Conservation (phyloP, 768 basidiomycete genomes). For the Mycena epipterygia region DNA sequence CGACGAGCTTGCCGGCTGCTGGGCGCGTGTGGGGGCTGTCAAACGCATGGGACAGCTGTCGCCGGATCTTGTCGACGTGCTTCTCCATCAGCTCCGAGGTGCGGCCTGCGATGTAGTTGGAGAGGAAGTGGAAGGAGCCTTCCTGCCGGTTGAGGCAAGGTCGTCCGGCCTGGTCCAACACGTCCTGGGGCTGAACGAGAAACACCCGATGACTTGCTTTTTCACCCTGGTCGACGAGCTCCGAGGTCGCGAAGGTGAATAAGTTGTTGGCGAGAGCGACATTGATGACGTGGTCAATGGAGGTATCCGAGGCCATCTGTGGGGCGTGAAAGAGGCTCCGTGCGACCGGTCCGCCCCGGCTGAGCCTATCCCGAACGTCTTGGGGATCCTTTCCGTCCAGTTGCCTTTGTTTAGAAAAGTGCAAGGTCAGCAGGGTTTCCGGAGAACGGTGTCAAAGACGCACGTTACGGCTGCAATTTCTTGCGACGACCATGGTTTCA, state of each 20-base stretch:
- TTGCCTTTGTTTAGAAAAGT: constrained; percentile 18
- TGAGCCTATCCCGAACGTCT: constrained; percentile 1
- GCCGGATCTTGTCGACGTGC: constrained; percentile 6
- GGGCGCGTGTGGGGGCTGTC: constrained; percentile 1
- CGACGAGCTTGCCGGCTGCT: constrained; percentile 21
- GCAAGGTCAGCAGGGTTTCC: background rate
- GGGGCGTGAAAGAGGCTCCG: constrained; percentile 25
- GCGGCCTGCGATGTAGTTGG: background rate
- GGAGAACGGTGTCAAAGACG: constrained; percentile 7
- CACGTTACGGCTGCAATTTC: constrained; percentile 23
- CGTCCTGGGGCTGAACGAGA: constrained; percentile 8
- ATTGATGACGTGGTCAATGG: too few species aligned
- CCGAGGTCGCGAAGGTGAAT: constrained; percentile 4
- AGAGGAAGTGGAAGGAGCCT: constrained; percentile 4
- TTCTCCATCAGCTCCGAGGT: constrained; percentile 1
- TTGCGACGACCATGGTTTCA: constrained; percentile 15
- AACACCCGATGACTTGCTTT: constrained; percentile 9
- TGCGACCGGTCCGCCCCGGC: constrained; percentile 8
- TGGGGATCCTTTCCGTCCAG: background rate
- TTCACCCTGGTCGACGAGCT: background rate
- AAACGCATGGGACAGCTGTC: constrained; percentile 6
- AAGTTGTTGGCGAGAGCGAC: constrained; percentile 2
- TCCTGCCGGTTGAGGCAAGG: background rate
- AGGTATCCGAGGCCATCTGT: too few species aligned
- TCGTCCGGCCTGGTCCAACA: constrained; percentile 6